Base-by-base conservation (phyloP, 768 basidiomycete genomes). In the Psilocybe azurescens region DNA sequence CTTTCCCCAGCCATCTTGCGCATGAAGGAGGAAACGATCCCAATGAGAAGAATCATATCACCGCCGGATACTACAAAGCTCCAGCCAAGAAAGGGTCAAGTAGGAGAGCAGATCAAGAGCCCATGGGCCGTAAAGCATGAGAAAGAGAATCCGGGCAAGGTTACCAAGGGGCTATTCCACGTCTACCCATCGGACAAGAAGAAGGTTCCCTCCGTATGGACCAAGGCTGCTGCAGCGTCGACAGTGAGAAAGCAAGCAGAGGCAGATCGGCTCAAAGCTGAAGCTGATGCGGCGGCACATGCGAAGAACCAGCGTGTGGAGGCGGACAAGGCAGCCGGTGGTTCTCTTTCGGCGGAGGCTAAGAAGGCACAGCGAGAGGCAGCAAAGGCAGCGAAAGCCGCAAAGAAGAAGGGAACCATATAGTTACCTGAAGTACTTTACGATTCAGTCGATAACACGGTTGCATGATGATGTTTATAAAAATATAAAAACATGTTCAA, bases 61-160 rank as follows among this genome's bases (percentile, higher is more conserved):
- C 56, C n/a, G 56, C 46, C 5, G 56, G 56, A 2, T 44, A 44
- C n/a, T 57, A 57, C 44, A 33, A 33, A 13, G 47, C 41, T 14
- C 24, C 56, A 7, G 24, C 56, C 9, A 28, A 30, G 10, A 8
- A 30, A n/a, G 56, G 56, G 56, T 13, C 41, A 57, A 29, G 32
- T 41, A 11, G 56, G 56, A n/a, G 56, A 57, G 44, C 56, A 57
- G 20, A 57, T 57, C 44, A 57, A 57, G 44, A 57, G 56, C 47
- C 56, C 56, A n/a, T 57, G 56, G 56, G 18, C 56, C 9, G 20
- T 46, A 16, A 57, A 48, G 7, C 47, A 44, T 41, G 56, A 57
- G 24, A 18, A 6, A 44, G 28, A 47, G 28, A 57, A 57, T 30
- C 56, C 56, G 18, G 56, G 41, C 1, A 57, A 57, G 24, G 30